Conservation (phyloP, 73 alveolate species). For the Blepharisma japonicum region DNA sequence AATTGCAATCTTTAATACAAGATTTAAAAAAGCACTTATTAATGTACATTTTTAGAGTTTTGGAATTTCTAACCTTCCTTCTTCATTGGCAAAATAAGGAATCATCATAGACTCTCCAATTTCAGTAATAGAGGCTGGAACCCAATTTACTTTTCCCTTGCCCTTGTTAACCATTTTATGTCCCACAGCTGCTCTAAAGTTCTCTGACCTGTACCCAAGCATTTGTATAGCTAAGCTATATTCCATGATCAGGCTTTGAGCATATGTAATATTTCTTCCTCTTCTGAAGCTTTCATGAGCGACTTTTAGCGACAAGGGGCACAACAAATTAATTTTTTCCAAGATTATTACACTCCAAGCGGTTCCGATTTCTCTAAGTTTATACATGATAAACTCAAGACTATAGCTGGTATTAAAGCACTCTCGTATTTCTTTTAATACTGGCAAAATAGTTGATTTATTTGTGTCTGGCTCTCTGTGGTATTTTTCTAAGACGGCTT, state of each 20-base stretch:
- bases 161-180: too few species aligned
- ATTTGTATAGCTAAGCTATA: neutral
- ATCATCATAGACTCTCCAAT: too few species aligned
- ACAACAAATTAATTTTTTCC: neutral
- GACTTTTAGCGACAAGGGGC: neutral
- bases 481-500: neutral
- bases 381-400: neutral
- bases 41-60: too few species aligned
- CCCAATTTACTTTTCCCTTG: too few species aligned
- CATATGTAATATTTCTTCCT: neutral
- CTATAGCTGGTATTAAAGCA: neutral
- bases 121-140: too few species aligned
- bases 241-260: neutral
- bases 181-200: too few species aligned
- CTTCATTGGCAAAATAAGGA: too few species aligned
- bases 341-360: neutral
- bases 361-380: neutral
- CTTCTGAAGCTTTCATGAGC: neutral
- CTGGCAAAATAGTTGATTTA: neutral
- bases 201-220: neutral
- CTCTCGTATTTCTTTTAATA: neutral
- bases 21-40: too few species aligned
- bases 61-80: too few species aligned
- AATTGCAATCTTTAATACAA: too few species aligned
- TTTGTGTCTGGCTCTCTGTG: neutral